These are phyloP conservation scores for Ceratocystis cacaofunesta DNA, from an alignment of 2,329 filamentous ascomycete genomes.

Conservation along the genomic window DNA sequence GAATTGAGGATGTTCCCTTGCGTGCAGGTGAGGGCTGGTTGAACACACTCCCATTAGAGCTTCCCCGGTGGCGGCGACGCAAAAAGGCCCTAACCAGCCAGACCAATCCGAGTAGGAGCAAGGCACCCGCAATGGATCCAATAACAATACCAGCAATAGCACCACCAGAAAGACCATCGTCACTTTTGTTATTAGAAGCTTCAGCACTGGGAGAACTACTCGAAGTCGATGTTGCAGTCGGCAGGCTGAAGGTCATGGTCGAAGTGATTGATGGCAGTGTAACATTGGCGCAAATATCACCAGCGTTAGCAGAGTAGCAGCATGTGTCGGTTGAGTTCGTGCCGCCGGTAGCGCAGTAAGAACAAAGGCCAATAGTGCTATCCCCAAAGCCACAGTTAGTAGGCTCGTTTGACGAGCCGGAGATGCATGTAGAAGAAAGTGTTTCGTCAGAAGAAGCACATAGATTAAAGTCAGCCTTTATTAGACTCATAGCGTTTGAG, in stretches of 20 bases:
- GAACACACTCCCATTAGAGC: constrained; percentile 55
- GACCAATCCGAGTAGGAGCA: constrained; percentile 52
- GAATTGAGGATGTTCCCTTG: constrained; percentile 31
- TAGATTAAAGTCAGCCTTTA: constrained; percentile 82
- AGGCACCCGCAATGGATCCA: constrained; percentile 57
- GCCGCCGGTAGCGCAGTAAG: constrained; percentile 70
- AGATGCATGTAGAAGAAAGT: constrained; percentile 58
- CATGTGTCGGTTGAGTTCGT: constrained; percentile 90
- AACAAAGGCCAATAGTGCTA: constrained; percentile 62
- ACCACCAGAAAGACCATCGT: constrained; percentile 52
- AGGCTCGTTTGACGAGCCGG: constrained; percentile 64
- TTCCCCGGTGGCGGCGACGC: constrained; percentile 41
- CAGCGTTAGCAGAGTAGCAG: constrained; percentile 69
- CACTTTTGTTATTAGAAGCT: constrained; percentile 20
- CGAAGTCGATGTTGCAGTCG: constrained; percentile 33
- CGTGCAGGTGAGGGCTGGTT: constrained; percentile 75
- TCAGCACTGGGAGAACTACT: constrained; percentile 25
- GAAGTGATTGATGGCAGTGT: constrained; percentile 60
- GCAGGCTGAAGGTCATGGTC: constrained; percentile 44
- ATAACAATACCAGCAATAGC: constrained; percentile 83
- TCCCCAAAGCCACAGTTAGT: constrained; percentile 72
- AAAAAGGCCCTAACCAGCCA: constrained; percentile 48
- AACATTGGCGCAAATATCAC: constrained; percentile 59
- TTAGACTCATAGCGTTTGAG: constrained; percentile 53
- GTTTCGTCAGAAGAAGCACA: constrained; percentile 73